phyloP scores from a whole-genome alignment of 495 filamentous ascomycete genomes.

The Penicillium pulvis region DNA sequence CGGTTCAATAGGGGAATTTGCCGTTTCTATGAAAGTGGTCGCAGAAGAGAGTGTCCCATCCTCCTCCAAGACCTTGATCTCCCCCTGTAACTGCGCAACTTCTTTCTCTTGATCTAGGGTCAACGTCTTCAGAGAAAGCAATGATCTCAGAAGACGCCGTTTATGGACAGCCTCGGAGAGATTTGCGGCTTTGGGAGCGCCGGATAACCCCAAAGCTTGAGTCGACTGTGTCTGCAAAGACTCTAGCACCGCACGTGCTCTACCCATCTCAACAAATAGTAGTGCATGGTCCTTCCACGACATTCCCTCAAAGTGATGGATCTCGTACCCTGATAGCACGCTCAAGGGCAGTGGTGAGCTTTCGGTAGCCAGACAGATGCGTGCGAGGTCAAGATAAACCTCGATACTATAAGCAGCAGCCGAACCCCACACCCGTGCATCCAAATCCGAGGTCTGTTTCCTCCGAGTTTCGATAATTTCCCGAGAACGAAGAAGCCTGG shows the following conservation, averaged over 20 bases:
- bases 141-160: conserved; percentile 22
- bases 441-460: conserved; percentile 22
- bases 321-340: conserved; percentile 14
- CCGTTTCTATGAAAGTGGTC: conserved; percentile 25
- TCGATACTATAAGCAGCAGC: conserved; percentile 12
- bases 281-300: conserved; percentile 31
- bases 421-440: conserved; percentile 22
- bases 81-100: conserved; percentile 15
- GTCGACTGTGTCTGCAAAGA: conserved; percentile 16
- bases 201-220: background rate
- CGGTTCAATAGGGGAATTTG: conserved; percentile 23
- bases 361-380: conserved; percentile 17
- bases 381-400: conserved; percentile 22
- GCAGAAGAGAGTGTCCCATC: conserved; percentile 23
- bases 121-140: conserved; percentile 15
- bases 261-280: conserved; percentile 27
- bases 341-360: conserved; percentile 1
- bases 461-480: conserved; percentile 21
- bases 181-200: conserved; percentile 1
- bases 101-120: conserved; percentile 25
- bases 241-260: conserved; percentile 28
- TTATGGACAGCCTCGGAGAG: conserved; percentile 27
- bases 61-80: conserved; percentile 23
- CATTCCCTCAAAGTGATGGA: conserved; percentile 21
- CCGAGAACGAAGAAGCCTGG: conserved; percentile 22